Base-by-base conservation (phyloP, 495 filamentous ascomycete species). In the Paragyromitra xinjiangensis region DNA sequence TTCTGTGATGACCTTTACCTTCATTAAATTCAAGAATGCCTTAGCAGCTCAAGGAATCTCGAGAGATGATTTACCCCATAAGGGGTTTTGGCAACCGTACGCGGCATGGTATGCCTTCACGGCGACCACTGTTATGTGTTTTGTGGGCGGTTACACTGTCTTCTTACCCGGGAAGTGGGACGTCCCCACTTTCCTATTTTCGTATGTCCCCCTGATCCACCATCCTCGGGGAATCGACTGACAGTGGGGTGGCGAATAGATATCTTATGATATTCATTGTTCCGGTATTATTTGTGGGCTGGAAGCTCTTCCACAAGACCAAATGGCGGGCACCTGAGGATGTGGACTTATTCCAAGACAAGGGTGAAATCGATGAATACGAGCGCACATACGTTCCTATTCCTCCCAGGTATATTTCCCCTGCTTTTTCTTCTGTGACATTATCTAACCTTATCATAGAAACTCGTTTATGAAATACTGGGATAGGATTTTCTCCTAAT, bases 301-400 rank as follows among this genome's bases (percentile, higher is more conserved):
- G 90, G 89, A 95, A 95, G 81, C 0, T 92, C 26, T 62, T 90
- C 58, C 90, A 92, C 71, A 87, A 85, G 75, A 92, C 92, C 0
- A 87, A 85, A 56, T 85, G 90, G 73, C 82, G 86, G 68, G 85
- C 83, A 34, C 85, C 90, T 0, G 83, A 88, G 3, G 89, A 93
- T 66, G 86, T 92, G 9, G 90, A 94, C 82, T 74, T 95, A 42
- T 77, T 84, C 16, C 84, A 86, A 22, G 91, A 91, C 58, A 79
- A 93, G n/a, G 89, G 88, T 7, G 90, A 91, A 79, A 90, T 95
- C 73, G 92, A 93, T 65, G 89, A 91, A 73, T 94, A 95, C 80
- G 88, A 89, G 14, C 84, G 85, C 44, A 90, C 88, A 61, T 94
- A 87, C 83, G 85, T 92, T 12, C 85, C 87, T 12, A 72, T 29